These are phyloP conservation scores for Rauvolfia tetraphylla DNA, from an alignment of 257 asterid species.

Conservation along the genomic window DNA sequence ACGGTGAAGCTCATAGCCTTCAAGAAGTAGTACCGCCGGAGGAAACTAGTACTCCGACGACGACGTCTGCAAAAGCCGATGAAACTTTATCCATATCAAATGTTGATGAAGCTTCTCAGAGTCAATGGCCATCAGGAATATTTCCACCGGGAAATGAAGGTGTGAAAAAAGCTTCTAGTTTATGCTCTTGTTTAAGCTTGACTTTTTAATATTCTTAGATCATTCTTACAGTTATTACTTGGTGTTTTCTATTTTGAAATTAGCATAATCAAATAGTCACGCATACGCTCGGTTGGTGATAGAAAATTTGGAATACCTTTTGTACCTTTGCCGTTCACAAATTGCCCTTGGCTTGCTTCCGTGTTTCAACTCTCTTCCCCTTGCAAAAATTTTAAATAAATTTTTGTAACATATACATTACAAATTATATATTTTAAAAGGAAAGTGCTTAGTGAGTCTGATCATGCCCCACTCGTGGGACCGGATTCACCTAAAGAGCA, in stretches of 20 bases:
- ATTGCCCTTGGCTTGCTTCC: background rate
- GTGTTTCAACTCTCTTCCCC: too few species aligned
- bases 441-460: too few species aligned
- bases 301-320: background rate
- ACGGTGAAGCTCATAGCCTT: background rate
- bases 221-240: background rate
- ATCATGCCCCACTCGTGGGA: too few species aligned
- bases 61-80: background rate
- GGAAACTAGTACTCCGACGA: background rate
- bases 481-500: too few species aligned
- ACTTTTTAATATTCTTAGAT: background rate
- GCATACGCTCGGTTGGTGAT: too few species aligned
- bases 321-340: background rate
- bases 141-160: conserved; percentile 5
- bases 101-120: background rate
- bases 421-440: too few species aligned
- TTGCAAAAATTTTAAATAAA: too few species aligned
- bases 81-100: background rate
- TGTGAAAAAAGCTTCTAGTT: background rate
- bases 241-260: background rate
- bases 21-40: background rate
- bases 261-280: too few species aligned
- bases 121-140: background rate
- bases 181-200: too few species aligned
- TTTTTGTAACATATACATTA: too few species aligned